Base-by-base conservation (phyloP, 208 protist genomes). In the Wallacemonas sp. region DNA sequence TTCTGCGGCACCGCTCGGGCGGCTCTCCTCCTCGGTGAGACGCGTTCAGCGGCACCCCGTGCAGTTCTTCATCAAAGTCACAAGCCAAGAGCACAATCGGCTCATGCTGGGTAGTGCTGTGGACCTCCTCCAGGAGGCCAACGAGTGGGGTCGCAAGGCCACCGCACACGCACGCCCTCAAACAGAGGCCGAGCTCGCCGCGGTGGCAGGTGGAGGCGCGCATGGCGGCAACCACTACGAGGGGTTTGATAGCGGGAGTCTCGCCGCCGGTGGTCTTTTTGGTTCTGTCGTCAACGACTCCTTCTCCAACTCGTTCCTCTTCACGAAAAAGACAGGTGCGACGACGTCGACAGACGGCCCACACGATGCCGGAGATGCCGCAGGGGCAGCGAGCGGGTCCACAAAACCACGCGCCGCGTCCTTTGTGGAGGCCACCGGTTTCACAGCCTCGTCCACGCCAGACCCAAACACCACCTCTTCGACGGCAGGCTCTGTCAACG, bases 51-150 rank as follows among this genome's bases (percentile, higher is more conserved):
- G 60, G 53, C 88, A 95, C 72, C 88, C 88, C 21, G 85, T 75
- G 17, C 77, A 95, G 68, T 91, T 84, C 68, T 86, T 91, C 30
- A 78, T 95, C 19, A 74, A 66, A 2, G 73, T 88, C 30, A 88
- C 85, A 17, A 66, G 80, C 28, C 74, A 75, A 46, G 74, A 91
- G 66, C 75, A 90, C 62, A 63, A 54, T 11, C 70, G 75, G 12
- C 78, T 89, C 42, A 82, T 86, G 79, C 55, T 77, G 59, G 51
- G 67, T 38, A 79, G 71, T 66, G 84, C 88, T 2, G 61, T 66
- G 2, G 49, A 60, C 39, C 62, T 91, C 27, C 56, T 78, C 44
- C 72, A 71, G 11, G 85, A 92, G 47, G 83, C 83, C 22, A 70
- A 66, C 19, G 80, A 84, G 45, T 90, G 87, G 84, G 42, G 70